phyloP scores from a whole-genome alignment of 2,329 filamentous ascomycete genomes.

The Raffaelea albimanens region DNA sequence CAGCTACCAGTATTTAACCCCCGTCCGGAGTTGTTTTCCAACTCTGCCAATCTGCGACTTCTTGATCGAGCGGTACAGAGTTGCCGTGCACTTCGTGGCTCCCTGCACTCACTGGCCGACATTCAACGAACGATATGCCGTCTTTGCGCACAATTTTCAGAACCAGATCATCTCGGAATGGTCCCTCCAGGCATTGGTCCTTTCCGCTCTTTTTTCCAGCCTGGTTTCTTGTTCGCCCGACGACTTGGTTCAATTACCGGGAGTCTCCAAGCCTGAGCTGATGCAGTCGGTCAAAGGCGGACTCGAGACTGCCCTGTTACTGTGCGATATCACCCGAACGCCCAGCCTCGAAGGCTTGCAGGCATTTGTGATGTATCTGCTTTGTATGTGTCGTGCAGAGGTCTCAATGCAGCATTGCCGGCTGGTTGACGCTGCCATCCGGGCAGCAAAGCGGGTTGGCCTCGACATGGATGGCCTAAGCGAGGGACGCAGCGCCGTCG shows the following conservation, averaged over 20 bases:
- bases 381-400: conserved; percentile 55
- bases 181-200: not conserved
- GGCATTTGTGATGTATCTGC: conserved; percentile 65
- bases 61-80: not conserved
- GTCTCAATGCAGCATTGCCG: conserved; percentile 66
- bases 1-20: too few species aligned
- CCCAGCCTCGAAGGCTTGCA: conserved; percentile 66
- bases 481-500: conserved; percentile 56
- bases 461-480: conserved; percentile 61
- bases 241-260: not conserved
- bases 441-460: conserved; percentile 70
- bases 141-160: not conserved
- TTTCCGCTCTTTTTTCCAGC: not conserved
- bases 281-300: conserved; percentile 55
- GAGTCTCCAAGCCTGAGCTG: conserved; percentile 41
- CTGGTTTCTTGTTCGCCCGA: not conserved
- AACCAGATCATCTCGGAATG: not conserved
- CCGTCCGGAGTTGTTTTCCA: too few species aligned
- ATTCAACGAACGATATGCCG: not conserved
- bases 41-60: not conserved
- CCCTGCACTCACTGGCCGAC: not conserved
- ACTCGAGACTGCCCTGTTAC: conserved; percentile 56
- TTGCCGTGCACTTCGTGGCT: not conserved
- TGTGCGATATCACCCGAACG: conserved; percentile 62
- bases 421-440: conserved; percentile 60